These are phyloP conservation scores for Schizosaccharomyces japonicus DNA, from an alignment of 805 yeast species.

Conservation along the genomic window DNA sequence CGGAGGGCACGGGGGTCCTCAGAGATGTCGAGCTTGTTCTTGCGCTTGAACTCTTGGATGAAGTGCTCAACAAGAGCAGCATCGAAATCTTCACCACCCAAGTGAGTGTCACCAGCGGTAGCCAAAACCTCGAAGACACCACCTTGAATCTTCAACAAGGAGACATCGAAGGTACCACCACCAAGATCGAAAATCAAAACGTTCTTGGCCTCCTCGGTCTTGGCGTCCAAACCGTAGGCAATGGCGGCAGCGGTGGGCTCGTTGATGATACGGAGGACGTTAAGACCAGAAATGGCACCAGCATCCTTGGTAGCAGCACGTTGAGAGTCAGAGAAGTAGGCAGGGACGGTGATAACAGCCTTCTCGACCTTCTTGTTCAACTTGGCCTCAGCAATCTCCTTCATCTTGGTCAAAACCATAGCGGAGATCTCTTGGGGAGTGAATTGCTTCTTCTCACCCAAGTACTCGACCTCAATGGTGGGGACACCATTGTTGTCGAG, in stretches of 20 bases:
- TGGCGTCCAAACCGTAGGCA: conserved; percentile 88
- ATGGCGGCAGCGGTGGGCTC: conserved; percentile 94
- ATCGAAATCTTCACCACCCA: conserved; percentile 99
- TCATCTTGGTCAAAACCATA: conserved; percentile 77
- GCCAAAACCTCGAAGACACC: conserved; percentile 95
- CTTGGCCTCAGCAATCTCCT: conserved; percentile 63
- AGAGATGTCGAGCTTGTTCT: conserved; percentile 77
- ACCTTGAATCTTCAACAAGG: conserved; percentile 72
- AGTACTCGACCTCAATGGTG: conserved; percentile 55
- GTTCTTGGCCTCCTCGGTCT: conserved; percentile 60
- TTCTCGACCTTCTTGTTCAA: conserved; percentile 57
- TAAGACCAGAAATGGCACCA: conserved; percentile 65
- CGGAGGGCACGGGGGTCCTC: conserved; percentile 85
- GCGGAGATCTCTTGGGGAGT: conserved; percentile 89
- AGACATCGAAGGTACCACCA: conserved; percentile 97
- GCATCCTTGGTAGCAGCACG: conserved; percentile 83
- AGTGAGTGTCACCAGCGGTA: conserved; percentile 97
- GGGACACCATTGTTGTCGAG: conserved; percentile 43
- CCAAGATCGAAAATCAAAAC: conserved; percentile 84
- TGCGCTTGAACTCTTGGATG: conserved; percentile 84
- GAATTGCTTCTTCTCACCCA: conserved; percentile 66
- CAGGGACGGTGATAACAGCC: conserved; percentile 73
- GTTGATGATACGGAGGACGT: conserved; percentile 64
- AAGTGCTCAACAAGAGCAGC: conserved; percentile 84
- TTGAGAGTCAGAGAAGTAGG: conserved; percentile 72